Conservation (phyloP, 768 basidiomycete species). For the Cystobasidium ongulense region DNA sequence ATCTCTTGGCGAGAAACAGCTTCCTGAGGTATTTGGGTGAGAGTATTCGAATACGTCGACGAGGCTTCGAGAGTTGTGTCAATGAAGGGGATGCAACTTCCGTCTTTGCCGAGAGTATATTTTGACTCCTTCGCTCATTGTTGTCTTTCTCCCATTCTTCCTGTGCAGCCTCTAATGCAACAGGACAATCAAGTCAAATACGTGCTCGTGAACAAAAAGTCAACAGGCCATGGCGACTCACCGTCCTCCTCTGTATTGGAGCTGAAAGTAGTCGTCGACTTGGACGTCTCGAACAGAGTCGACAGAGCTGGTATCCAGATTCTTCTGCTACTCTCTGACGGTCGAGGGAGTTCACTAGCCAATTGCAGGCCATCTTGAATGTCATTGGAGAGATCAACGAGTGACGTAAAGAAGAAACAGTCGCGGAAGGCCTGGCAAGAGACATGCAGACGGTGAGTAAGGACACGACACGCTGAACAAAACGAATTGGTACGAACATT, state of each 20-base stretch:
- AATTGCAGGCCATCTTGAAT: background rate
- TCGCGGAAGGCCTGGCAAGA: background rate
- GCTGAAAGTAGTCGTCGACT: background rate
- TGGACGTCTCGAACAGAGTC: background rate
- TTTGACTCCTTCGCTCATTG: background rate
- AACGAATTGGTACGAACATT: background rate
- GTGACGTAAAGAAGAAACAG: conserved; percentile 23
- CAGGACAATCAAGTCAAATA: background rate
- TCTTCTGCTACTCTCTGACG: background rate
- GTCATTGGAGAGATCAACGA: background rate
- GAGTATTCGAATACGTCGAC: background rate
- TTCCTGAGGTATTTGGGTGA: background rate
- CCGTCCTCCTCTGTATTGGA: background rate
- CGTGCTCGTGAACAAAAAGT: background rate
- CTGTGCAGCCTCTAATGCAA: background rate
- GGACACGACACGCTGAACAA: background rate
- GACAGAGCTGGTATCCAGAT: background rate
- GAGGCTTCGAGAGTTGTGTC: background rate
- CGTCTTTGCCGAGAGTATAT: background rate
- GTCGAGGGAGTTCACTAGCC: background rate
- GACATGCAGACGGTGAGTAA: background rate
- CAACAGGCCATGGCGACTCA: background rate
- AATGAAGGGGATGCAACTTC: background rate
- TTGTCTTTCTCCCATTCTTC: background rate
- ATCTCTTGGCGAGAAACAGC: background rate